Base-by-base conservation (phyloP, 306 rosid species). In the Fragaria vesca region DNA sequence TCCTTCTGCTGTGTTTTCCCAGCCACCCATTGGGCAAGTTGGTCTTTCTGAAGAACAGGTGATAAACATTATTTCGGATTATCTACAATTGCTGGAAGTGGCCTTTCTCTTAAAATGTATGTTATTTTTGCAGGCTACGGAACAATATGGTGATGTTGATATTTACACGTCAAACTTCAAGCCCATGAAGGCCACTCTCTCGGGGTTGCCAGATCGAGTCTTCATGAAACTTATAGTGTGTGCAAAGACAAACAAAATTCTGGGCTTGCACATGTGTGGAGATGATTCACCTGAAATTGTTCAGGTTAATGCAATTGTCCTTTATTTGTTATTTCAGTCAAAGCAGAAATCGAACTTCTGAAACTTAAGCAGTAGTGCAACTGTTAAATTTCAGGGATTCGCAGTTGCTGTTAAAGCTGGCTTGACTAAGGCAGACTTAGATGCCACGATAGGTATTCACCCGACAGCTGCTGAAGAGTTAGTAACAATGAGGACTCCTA, bases 1-100 rank as follows among this genome's bases (percentile, higher is more conserved):
- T 82, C 97, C 99, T 72, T 87, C 96, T 78, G 97, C 99, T 85
- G 99, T 96, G 81, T 96, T 96, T 82, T 91, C 98, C 66, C 99
- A 96, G 83, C 99, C 99, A 75, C 98, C 99, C 38, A 88, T 93
- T 79, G 98, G 92, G 77, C 88, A 79, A 85, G 99, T 96, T 84
- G 99, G 99, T 79, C 94, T 91, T 77, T 78, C 90, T 2, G 98
- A 96, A 89, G 99, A 96, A 79, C 94, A 90, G 97, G 99, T 93
- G 72, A 79, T 51, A 52, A 78, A 58, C 45, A 51, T 68, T 54
- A 38, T 72, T 60, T 77, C 69, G 24, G 7, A 45, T 78, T 78
- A 40, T 38, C 46, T 58, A 15, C 62, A 26, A 40, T 66, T 81
- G n/a, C 58, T 30, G 32, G 34, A 78, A 83, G 66, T 70, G 32